Conservation (phyloP, 2,329 filamentous ascomycete species). For the Colletotrichum spaethianum region DNA sequence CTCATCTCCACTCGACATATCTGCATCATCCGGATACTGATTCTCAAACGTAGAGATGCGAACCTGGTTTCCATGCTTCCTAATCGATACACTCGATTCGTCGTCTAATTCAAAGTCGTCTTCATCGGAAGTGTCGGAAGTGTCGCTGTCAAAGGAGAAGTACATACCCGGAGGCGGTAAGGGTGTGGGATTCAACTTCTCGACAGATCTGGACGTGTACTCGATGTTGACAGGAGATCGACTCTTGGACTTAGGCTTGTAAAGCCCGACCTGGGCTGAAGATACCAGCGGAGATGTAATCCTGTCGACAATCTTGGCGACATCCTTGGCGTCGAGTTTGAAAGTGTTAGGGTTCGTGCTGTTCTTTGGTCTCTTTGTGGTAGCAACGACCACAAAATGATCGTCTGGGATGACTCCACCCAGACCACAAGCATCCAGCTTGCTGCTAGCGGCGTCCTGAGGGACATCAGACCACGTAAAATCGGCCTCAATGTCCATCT, state of each 20-base stretch:
- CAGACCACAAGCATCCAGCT: slow-evolving; percentile 71
- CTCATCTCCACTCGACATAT: slow-evolving; percentile 57
- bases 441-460: slow-evolving; percentile 55
- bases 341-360: slow-evolving; percentile 37
- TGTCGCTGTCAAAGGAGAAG: slow-evolving; percentile 62
- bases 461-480: slow-evolving; percentile 62
- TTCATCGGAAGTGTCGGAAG: slow-evolving; percentile 48
- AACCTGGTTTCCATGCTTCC: slow-evolving; percentile 49
- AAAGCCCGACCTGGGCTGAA: slow-evolving; percentile 48
- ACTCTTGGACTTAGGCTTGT: slow-evolving; percentile 14
- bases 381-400: slow-evolving; percentile 72
- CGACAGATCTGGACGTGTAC: slow-evolving; percentile 60
- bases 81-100: slow-evolving; percentile 46
- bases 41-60: slow-evolving; percentile 56
- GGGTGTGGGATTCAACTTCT: slow-evolving; percentile 60
- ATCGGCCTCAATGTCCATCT: slow-evolving; percentile 56
- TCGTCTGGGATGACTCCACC: slow-evolving; percentile 75
- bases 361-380: slow-evolving; percentile 60
- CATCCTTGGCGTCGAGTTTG: slow-evolving; percentile 47
- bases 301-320: slow-evolving; percentile 58
- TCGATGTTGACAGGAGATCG: slow-evolving; percentile 55
- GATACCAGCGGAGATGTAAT: slow-evolving; percentile 59
- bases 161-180: slow-evolving; percentile 69
- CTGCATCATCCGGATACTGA: slow-evolving; percentile 55
- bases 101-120: slow-evolving; percentile 47